Conservation (phyloP, 495 filamentous ascomycete genomes). For the Ramalina peruviana region DNA sequence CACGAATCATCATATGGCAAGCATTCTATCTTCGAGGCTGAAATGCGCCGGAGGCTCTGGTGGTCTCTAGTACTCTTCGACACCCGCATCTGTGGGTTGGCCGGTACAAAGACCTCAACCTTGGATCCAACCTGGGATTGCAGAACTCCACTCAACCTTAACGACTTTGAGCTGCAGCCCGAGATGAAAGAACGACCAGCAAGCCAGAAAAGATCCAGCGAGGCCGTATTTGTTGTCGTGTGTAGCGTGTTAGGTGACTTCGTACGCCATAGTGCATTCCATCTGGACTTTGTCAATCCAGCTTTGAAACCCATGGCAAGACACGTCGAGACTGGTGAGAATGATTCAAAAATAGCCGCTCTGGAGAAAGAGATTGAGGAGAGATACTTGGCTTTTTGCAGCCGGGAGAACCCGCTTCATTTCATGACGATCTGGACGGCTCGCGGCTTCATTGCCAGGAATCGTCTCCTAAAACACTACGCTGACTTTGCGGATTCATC, state of each 20-base stretch:
- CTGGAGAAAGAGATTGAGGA: constrained; percentile 34
- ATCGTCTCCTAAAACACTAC: constrained; percentile 32
- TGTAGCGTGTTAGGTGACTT: constrained; percentile 36
- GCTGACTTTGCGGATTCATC: constrained; percentile 17
- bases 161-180: constrained; percentile 38
- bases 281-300: constrained; percentile 39
- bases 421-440: constrained; percentile 39
- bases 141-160: constrained; percentile 37
- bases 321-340: constrained; percentile 11
- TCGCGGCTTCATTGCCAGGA: constrained; percentile 31
- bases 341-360: constrained; percentile 19
- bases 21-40: constrained; percentile 32
- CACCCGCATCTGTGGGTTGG: constrained; percentile 33
- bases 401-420: constrained; percentile 37
- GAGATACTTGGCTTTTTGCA: constrained; percentile 31
- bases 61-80: constrained; percentile 43
- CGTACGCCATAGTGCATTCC: constrained; percentile 29
- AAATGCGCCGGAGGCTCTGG: constrained; percentile 47
- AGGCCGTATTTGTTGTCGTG: constrained; percentile 36
- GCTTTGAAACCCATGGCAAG: constrained; percentile 27
- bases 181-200: constrained; percentile 33
- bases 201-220: constrained; percentile 25
- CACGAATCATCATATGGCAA: constrained; percentile 25
- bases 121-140: constrained; percentile 44
- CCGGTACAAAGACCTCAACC: constrained; percentile 21